Evolutionary conservation across 1,284 basidiomycete species (phyloP).

Genomic region (Ganoderma boninense): DNA sequence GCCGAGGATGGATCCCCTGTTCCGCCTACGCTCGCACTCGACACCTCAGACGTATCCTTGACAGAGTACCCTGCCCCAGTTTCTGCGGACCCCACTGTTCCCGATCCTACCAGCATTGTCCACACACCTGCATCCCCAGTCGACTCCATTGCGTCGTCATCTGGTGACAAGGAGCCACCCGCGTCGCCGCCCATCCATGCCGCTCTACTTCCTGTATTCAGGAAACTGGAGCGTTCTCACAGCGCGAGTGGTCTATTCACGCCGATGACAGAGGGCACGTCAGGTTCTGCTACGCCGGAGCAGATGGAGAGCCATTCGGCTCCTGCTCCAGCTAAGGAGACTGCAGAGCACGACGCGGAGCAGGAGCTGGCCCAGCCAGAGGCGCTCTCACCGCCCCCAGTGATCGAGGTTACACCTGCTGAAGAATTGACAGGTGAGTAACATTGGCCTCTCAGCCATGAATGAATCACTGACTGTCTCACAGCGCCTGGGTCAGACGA

Average conservation of each 20-base stretch:
- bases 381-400: background rate
- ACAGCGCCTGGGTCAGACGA: background rate
- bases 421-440: background rate
- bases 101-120: conserved; percentile 46
- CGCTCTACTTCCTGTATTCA: conserved; percentile 23
- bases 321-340: background rate
- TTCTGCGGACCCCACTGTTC: conserved; percentile 50
- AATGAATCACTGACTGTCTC: background rate
- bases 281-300: conserved; percentile 30
- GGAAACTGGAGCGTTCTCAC: conserved; percentile 21
- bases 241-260: conserved; percentile 43
- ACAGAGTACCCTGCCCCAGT: conserved; percentile 49
- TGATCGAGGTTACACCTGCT: background rate
- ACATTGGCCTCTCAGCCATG: background rate
- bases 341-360: background rate
- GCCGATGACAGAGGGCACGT: conserved; percentile 35
- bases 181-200: conserved; percentile 19
- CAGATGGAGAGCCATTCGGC: background rate
- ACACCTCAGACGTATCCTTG: background rate
- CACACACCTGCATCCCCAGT: conserved; percentile 33
- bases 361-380: background rate
- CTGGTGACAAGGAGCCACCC: conserved; percentile 14
- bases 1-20: background rate
- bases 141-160: conserved; percentile 17
- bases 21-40: background rate